Percentiles rank a stretch among this genome's conserved stretches.
Evolutionary conservation across 1,284 basidiomycete species (phyloP).

Genomic region (Trichosporon coremiiforme): DNA sequence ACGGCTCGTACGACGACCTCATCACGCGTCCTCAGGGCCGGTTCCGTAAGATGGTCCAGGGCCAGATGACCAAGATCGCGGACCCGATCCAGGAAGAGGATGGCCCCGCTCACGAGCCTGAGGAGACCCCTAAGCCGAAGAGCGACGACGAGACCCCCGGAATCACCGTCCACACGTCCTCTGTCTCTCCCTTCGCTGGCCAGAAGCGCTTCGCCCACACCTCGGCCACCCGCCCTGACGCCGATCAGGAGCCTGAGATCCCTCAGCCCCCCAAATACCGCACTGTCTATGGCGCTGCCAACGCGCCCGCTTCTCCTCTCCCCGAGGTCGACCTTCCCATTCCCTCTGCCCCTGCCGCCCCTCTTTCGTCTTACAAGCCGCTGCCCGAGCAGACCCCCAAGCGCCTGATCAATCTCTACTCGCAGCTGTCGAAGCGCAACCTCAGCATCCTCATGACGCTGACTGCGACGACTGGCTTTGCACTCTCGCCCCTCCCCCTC

Average conservation of each 20-base stretch:
- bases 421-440: constrained; percentile 81
- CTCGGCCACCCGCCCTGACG: constrained; percentile 24
- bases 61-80: constrained; percentile 52
- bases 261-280: constrained; percentile 37
- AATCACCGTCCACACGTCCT: constrained; percentile 21
- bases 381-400: constrained; percentile 61
- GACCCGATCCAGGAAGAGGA: constrained; percentile 37
- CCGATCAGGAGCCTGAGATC: constrained; percentile 37
- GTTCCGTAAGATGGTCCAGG: constrained; percentile 55
- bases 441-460: constrained; percentile 87
- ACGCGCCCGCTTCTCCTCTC: constrained; percentile 32
- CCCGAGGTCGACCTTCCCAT: constrained; percentile 43
- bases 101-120: constrained; percentile 3
- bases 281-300: constrained; percentile 47
- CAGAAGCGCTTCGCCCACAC: constrained; percentile 36
- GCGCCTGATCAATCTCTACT: constrained; percentile 69
- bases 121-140: constrained; percentile 1
- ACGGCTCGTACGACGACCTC: constrained; percentile 58
- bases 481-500: constrained; percentile 84
- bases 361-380: constrained; percentile 52
- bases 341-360: constrained; percentile 43
- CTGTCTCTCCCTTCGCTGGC: constrained; percentile 30
- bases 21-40: constrained; percentile 48
- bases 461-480: constrained; percentile 89
- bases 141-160: background rate